These are phyloP conservation scores for Eucommia ulmoides DNA, from an alignment of 257 asterid species.

Conservation along the genomic window DNA sequence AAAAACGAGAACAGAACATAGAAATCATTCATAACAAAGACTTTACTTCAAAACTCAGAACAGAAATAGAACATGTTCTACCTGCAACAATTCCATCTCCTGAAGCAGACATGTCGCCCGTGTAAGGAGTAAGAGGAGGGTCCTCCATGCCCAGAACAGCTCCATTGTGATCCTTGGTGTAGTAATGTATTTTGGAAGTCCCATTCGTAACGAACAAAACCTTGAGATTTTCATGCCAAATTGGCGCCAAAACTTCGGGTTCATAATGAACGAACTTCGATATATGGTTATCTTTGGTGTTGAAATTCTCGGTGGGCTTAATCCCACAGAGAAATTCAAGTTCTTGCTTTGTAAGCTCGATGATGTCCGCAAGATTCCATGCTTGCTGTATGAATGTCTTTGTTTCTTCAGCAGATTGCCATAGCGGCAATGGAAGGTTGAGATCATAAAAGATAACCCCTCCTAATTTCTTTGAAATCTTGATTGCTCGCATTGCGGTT, in stretches of 20 bases:
- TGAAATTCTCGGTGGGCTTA: conserved; percentile 49
- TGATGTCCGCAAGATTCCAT: conserved; percentile 66
- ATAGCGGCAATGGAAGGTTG: conserved; percentile 79
- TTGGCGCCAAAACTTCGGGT: conserved; percentile 58
- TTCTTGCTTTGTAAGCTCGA: conserved; percentile 92
- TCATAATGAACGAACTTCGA: conserved; percentile 71
- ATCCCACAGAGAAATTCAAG: conserved; percentile 85
- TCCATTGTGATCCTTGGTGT: conserved; percentile 72
- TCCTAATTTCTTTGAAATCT: conserved; percentile 58
- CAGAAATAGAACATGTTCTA: conserved; percentile 17
- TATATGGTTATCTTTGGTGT: conserved; percentile 49
- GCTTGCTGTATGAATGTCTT: conserved; percentile 46
- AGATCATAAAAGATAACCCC: conserved; percentile 66
- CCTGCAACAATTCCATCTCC: conserved; percentile 98
- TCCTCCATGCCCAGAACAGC: conserved; percentile 83
- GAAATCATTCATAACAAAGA: neutral
- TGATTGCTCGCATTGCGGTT: conserved; percentile 56
- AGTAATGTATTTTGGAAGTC: conserved; percentile 89
- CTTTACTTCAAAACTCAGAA: neutral
- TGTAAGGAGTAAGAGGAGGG: conserved; percentile 75
- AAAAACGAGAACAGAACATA: conserved; percentile 1
- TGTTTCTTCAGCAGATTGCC: conserved; percentile 71
- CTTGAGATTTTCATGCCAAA: conserved; percentile 86
- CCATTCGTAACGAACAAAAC: conserved; percentile 87
- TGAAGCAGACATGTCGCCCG: conserved; percentile 83